phyloP scores from a whole-genome alignment of 192 early-diverging fungal species.

The Umbelopsis sp. region DNA sequence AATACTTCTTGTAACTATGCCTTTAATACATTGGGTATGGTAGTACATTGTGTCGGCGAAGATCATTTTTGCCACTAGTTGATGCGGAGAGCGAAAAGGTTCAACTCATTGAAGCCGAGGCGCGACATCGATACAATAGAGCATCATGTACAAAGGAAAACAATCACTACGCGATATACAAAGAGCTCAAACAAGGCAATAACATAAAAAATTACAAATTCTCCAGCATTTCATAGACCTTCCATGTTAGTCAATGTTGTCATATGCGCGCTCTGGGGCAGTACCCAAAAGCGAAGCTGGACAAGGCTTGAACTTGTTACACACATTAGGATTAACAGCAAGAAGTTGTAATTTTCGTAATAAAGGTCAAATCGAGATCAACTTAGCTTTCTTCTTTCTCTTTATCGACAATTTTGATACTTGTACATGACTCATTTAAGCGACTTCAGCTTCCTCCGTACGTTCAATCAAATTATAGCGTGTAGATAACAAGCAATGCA shows the following conservation, averaged over 20 bases:
- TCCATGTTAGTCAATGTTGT: neutral
- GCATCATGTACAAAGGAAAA: no score
- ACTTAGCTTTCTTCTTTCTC: neutral
- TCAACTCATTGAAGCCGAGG: no score
- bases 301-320: neutral
- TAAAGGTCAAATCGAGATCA: neutral
- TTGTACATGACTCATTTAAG: slow-evolving; percentile 14
- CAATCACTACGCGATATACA: no score
- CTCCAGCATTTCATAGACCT: no score
- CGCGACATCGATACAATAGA: no score
- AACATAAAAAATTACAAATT: no score
- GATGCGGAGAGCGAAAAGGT: neutral
- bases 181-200: no score
- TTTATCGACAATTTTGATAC: no score
- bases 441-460: slow-evolving; percentile 11
- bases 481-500: no score
- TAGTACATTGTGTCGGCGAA: neutral
- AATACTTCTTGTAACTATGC: slow-evolving; percentile 2
- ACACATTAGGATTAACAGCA: neutral
- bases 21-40: neutral
- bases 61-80: neutral
- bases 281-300: neutral
- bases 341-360: neutral
- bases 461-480: neutral
- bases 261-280: slow-evolving; percentile 2